Base-by-base conservation (phyloP, 2,329 filamentous ascomycete genomes). In the Teratosphaeria epicoccoides region DNA sequence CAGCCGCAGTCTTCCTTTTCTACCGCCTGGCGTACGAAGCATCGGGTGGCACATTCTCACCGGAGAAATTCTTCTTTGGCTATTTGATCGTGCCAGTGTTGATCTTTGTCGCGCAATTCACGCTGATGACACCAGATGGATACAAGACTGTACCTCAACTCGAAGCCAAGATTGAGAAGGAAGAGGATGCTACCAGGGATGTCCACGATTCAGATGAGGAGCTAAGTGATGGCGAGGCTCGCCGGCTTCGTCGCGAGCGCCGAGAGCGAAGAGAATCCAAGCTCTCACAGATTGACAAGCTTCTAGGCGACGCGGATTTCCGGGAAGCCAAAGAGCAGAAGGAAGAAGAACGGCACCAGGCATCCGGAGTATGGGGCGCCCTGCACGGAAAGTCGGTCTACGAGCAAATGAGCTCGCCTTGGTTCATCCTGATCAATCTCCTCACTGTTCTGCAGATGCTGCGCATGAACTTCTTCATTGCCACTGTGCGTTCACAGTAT, bases 391-490 rank as follows among this genome's bases (percentile, higher is more conserved):
- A 76, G 58, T 80, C 84, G 0, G 85, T 87, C 0, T 62, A 76
- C 22, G 71, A 87, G 61, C 90, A 96, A 69, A 85, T 95, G 58
- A 68, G 72, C 6, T 87, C 84, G 2, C 84, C 84, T 0, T 95
- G 88, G 88, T 95, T 93, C 67, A 73, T 88, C 17, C 76, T 95
- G 33, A 87, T 95, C 61, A 86, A 87, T 4, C 69, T 88, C 20
- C 91, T 95, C 66, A 95, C 88, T 2, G 68, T 77, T 44, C 55
- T 78, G 24, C 75, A 78, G 65, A 80, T 77, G 72, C 62, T 66
- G 12, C 62, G 74, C 9, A 94, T 95, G 76, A 95, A 95, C 71
- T 95, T 89, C 73, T 94, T 95, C 66, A 87, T 95, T 49, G 88
- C 89, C 3, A 94, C 89, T 2, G 84, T 95, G 56, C 79, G 86